Percentiles rank a stretch among this genome's conserved stretches.
phyloP scores from a whole-genome alignment of 495 filamentous ascomycete genomes.

The Tuber magnatum region DNA sequence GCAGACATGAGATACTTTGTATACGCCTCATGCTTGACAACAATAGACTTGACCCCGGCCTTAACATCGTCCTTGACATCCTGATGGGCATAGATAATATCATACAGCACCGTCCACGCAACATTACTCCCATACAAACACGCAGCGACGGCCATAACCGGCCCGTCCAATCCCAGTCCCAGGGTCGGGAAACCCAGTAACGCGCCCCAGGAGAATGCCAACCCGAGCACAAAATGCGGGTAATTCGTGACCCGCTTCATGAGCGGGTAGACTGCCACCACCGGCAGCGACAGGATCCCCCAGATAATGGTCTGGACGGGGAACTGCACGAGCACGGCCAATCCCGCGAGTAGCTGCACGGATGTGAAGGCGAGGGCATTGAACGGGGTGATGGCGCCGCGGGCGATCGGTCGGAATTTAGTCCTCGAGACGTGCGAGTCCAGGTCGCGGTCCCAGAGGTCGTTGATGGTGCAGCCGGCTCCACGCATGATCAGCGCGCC shows the following conservation, averaged over 20 bases:
- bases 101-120: conserved; percentile 91
- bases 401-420: conserved; percentile 77
- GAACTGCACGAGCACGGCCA: conserved; percentile 79
- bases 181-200: conserved; percentile 94
- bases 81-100: conserved; percentile 99
- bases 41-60: conserved; percentile 93
- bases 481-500: conserved; percentile 94
- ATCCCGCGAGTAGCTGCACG: conserved; percentile 68
- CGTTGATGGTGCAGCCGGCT: conserved; percentile 96
- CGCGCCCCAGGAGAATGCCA: conserved; percentile 96
- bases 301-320: conserved; percentile 77
- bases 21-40: conserved; percentile 74
- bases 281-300: conserved; percentile 70
- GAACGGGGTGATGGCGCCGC: conserved; percentile 68
- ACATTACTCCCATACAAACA: conserved; percentile 78
- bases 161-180: conserved; percentile 71
- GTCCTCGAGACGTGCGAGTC: conserved; percentile 88
- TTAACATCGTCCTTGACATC: conserved; percentile 90
- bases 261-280: conserved; percentile 80
- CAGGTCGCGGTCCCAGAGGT: conserved; percentile 90
- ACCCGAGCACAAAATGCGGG: conserved; percentile 81
- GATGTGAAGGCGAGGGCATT: conserved; percentile 76
- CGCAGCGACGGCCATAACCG: conserved; percentile 59
- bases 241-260: conserved; percentile 93
- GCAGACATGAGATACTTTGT: conserved; percentile 79